Base-by-base conservation (phyloP, 1,284 basidiomycete genomes). In the Cryptococcus maquisensis region DNA sequence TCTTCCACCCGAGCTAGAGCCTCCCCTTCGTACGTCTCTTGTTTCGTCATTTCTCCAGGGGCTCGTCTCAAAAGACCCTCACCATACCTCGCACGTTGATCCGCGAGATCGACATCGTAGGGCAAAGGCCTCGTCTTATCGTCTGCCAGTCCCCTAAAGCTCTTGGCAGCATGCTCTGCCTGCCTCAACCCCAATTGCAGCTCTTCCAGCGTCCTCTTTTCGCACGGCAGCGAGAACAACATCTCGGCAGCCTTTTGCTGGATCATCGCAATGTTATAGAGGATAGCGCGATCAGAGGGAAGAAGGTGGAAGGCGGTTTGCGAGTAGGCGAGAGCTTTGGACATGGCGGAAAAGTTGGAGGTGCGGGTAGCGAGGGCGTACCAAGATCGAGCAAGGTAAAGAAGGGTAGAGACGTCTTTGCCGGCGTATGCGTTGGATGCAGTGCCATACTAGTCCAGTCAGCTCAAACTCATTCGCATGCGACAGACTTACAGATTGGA, bases 251-350 rank as follows among this genome's bases (percentile, higher is more conserved):
- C 86, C 74, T 95, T 95, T 73, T 97, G 93, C 73, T 93, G 86
- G 37, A 97, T 90, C 86, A 96, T 92, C 51, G 92, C 93, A 67
- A 96, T 88, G 73, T 97, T 97, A 77, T 94, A 97, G 41, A 89
- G 62, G 49, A 88, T 86, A 5, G 89, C 88, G 66, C 92, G 91
- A 78, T 97, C 93, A 54, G 80, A 82, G 0, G 91, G 90, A 63
- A 86, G 84, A 20, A 91, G 73, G 65, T 88, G 86, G 24, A 87
- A 79, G 1, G 92, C 91, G 88, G 80, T 81, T 68, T 93, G 86
- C 15, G 86, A 88, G 72, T 87, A 90, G 57, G 82, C 79, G 45
- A 96, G 78, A 0, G 92, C 88, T 21, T 83, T 85, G 55, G 82
- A 83, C 84, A 96, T 89, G 0, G 86, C 84, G 0, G 78, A 69